Percentiles rank a stretch among this genome's conserved stretches.
Evolutionary conservation across 306 rosid genomes (phyloP).

Genomic region (Corylus avellana): DNA sequence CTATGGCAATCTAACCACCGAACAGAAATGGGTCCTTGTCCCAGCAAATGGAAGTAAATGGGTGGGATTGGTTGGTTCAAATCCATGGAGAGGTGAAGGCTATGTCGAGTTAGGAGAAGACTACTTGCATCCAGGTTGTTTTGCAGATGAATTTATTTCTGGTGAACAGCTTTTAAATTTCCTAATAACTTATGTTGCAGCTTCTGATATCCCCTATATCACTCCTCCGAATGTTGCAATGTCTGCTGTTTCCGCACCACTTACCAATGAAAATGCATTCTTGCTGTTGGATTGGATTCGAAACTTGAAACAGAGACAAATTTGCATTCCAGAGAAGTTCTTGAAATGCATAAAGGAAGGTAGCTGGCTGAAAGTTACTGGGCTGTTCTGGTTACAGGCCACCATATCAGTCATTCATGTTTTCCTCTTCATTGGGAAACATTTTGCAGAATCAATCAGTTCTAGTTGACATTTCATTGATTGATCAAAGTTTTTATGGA

Average conservation of each 20-base stretch:
- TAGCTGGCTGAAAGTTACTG: constrained; percentile 55
- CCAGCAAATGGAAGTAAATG: constrained; percentile 77
- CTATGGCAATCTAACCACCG: constrained; percentile 29
- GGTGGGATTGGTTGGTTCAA: constrained; percentile 54
- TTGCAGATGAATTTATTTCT: constrained; percentile 38
- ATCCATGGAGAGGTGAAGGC: constrained; percentile 57
- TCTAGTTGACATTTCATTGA: constrained; percentile 67
- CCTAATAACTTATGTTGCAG: constrained; percentile 39
- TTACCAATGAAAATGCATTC: constrained; percentile 56
- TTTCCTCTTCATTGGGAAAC: constrained; percentile 44
- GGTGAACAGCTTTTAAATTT: constrained; percentile 35
- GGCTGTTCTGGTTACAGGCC: constrained; percentile 42
- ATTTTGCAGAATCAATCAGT: constrained; percentile 53
- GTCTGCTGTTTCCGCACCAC: constrained; percentile 48
- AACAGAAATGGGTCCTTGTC: constrained; percentile 42
- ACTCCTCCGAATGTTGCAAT: constrained; percentile 58
- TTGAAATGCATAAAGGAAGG: constrained; percentile 59
- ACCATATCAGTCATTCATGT: constrained; percentile 61
- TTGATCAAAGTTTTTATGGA: constrained; percentile 60
- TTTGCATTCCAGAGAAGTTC: constrained; percentile 36
- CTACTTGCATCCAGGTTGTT: constrained; percentile 29
- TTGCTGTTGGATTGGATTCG: constrained; percentile 69
- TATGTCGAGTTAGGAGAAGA: constrained; percentile 57
- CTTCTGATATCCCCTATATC: constrained; percentile 60
- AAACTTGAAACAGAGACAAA: constrained; percentile 2